Evolutionary conservation across 192 early-diverging fungal species (phyloP), one percentile per base, ranked within the genome.

Genomic region (Lobosporangium transversale): DNA sequence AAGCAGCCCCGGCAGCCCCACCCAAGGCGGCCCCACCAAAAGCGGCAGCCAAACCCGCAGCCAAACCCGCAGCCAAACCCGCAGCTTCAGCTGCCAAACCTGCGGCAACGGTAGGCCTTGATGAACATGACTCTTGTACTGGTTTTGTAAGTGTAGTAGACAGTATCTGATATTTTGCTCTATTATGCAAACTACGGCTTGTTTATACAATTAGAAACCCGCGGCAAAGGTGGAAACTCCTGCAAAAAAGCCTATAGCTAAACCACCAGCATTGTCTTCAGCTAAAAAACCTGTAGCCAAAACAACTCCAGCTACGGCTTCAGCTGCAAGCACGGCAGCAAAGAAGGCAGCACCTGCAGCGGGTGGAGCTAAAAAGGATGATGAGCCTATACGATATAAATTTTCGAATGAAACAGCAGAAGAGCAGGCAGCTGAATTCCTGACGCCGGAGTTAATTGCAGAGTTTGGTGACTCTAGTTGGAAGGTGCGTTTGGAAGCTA

Each of bases 401-500:
- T 95, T 89, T 81, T 79, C 89, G 21, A 88, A 88, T 32, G 94
- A 94, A 24, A 86, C 91, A 31, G 88, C 87, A 40, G 90, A 89
- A 49, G 88, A 89, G 10, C 79, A 79, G 33, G 87, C 92, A 33
- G 82, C 86, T 11, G 89, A 86, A 27, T 83, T 86, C 20, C 68
- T 94, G 54, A 84, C 89, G 4, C 85, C 83, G 32, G 81, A 79
- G 0, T 62, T 94, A 36, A 82, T 90, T 43, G 73, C 74, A 4
- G 83, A 90, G 32, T 83, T 97, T 48, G 74, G 79, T 0, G 91
- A 93, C 55, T 78, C 88, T 4, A 83, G 84, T 52, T 99, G 97
- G 97, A 99, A 99, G 67, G 83, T 86, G 3, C 84, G 97, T 17
- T 80, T 98, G 70, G 94, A 88, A 70, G 86, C 84, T 3, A 94